phyloP scores from a whole-genome alignment of 177 flowering plant genomes.

The Vitis hybrid region DNA sequence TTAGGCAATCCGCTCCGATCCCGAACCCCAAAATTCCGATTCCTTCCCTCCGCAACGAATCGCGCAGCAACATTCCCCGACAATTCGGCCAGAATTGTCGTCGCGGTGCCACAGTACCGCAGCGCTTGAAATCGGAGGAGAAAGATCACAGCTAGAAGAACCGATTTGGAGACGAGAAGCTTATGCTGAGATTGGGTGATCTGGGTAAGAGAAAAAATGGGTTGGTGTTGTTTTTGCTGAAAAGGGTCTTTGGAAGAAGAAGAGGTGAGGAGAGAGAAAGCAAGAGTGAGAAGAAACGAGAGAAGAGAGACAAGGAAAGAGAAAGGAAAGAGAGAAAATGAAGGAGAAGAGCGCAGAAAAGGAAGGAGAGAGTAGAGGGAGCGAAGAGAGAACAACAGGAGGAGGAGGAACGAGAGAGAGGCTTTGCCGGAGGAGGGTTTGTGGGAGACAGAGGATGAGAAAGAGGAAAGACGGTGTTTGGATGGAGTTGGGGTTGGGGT shows the following conservation, averaged over 20 bases:
- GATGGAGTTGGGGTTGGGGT: constrained; percentile 69
- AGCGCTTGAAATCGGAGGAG: constrained; percentile 86
- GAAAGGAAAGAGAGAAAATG: constrained; percentile 70
- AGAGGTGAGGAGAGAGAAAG: constrained; percentile 42
- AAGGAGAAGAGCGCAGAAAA: constrained; percentile 72
- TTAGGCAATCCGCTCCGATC: constrained; percentile 17
- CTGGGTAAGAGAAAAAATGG: constrained; percentile 31
- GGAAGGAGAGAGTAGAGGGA: constrained; percentile 87
- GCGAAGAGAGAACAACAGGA: constrained; percentile 79
- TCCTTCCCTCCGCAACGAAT: constrained; percentile 28
- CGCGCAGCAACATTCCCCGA: constrained; percentile 69
- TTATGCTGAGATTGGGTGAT: constrained; percentile 46
- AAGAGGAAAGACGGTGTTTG: constrained; percentile 42
- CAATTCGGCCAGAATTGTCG: constrained; percentile 82
- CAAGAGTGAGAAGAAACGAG: constrained; percentile 52
- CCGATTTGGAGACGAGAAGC: constrained; percentile 49
- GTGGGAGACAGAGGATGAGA: constrained; percentile 12
- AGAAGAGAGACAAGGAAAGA: constrained; percentile 63
- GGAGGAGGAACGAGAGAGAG: constrained; percentile 53
- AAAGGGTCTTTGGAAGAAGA: constrained; percentile 28
- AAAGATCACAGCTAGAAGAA: constrained; percentile 62
- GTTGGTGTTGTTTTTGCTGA: constrained; percentile 17
- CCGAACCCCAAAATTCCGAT: constrained; percentile 12
- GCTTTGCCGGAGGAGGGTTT: constrained; percentile 20
- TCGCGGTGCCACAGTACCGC: constrained; percentile 76